A percentile compares a stretch with the other conserved stretches of the same genome.
phyloP scores from a whole-genome alignment of 176 grass and related monocot genomes.

The Cenchrus americanus region DNA sequence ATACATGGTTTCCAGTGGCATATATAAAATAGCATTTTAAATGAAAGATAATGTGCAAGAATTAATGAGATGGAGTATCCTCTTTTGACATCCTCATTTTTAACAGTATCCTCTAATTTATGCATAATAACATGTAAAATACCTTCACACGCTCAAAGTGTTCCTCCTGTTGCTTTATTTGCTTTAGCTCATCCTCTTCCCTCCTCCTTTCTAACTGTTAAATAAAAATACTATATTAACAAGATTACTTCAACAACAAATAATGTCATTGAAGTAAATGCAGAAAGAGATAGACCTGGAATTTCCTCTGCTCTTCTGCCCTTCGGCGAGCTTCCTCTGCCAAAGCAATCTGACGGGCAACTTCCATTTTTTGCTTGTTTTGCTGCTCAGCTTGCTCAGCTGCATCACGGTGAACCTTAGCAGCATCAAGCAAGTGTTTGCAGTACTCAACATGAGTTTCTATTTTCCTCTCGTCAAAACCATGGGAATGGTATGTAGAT shows the following conservation, averaged over 20 bases:
- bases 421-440: constrained; percentile 92
- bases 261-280: constrained; percentile 30
- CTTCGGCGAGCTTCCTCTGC: constrained; percentile 92
- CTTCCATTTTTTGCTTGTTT: constrained; percentile 86
- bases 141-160: constrained; percentile 97
- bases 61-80: background rate
- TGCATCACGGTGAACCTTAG: constrained; percentile 92
- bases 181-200: constrained; percentile 95
- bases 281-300: constrained; percentile 59
- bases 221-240: constrained; percentile 34
- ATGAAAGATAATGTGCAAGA: background rate
- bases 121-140: constrained; percentile 22
- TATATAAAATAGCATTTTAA: background rate
- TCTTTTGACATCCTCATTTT: constrained; percentile 9
- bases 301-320: constrained; percentile 94
- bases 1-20: background rate
- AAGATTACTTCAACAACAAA: constrained; percentile 12
- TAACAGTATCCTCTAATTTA: background rate
- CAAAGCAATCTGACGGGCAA: constrained; percentile 90
- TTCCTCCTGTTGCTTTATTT: constrained; percentile 92
- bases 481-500: constrained; percentile 84
- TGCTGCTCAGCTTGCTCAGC: constrained; percentile 94
- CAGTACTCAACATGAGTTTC: constrained; percentile 97
- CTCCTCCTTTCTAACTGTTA: constrained; percentile 88
- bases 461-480: constrained; percentile 98